These are phyloP conservation scores for Pseudogymnoascus verrucosus DNA, from an alignment of 2,329 filamentous ascomycete species.

Conservation along the genomic window DNA sequence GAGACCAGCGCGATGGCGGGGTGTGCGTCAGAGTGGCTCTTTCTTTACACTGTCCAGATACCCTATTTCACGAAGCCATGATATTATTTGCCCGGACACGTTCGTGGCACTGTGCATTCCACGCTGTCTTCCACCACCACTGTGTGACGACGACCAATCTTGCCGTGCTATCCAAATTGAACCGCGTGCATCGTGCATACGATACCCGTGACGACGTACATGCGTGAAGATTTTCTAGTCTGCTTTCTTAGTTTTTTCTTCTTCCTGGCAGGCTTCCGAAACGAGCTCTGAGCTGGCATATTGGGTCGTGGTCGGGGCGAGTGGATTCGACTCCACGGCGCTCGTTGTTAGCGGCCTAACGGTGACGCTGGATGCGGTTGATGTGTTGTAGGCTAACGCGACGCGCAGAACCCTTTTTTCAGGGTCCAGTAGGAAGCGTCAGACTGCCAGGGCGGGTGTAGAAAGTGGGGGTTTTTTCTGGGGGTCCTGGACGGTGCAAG, in stretches of 20 bases:
- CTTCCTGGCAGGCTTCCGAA: neutral
- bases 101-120: neutral
- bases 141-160: neutral
- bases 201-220: conserved; percentile 2
- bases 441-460: neutral
- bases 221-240: neutral
- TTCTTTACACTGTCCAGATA: neutral
- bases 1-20: neutral
- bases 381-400: conserved; percentile 1
- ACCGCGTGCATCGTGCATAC: neutral
- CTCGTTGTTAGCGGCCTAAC: neutral
- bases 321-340: neutral
- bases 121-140: neutral
- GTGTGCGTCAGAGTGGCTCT: neutral
- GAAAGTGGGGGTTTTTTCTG: neutral
- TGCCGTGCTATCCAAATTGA: neutral
- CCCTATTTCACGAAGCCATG: neutral
- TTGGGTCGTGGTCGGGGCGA: neutral
- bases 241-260: neutral
- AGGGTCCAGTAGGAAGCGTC: conserved; percentile 1
- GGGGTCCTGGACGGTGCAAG: neutral
- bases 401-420: conserved; percentile 6
- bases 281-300: conserved; percentile 2
- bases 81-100: neutral
- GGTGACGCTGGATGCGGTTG: conserved; percentile 1